These are phyloP conservation scores for Blastobotrys parvus DNA, from an alignment of 805 yeast species.

Conservation along the genomic window DNA sequence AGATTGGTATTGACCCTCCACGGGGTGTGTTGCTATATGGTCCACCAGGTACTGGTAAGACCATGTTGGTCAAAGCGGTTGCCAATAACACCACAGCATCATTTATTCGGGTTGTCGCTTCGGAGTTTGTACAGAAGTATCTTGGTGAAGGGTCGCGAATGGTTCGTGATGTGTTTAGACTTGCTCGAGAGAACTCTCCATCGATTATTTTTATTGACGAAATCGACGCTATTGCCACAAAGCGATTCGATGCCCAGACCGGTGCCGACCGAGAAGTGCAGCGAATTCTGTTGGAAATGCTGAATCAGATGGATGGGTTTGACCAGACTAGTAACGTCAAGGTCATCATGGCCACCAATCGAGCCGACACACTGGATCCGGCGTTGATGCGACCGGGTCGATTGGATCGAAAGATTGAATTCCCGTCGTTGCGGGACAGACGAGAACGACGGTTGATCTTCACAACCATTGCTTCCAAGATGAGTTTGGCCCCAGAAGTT, in stretches of 20 bases:
- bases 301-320: conserved; percentile 98
- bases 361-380: conserved; percentile 99
- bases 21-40: conserved; percentile 96
- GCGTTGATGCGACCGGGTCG: conserved; percentile 98
- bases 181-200: conserved; percentile 96
- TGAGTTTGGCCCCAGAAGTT: conserved; percentile 97
- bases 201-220: conserved; percentile 96
- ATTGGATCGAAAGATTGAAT: conserved; percentile 95
- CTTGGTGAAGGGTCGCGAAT: conserved; percentile 99
- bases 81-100: conserved; percentile 95
- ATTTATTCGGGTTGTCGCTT: conserved; percentile 93
- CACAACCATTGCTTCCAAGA: conserved; percentile 90
- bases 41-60: conserved; percentile 99
- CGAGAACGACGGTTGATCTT: conserved; percentile 96
- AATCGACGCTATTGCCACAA: conserved; percentile 98
- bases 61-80: conserved; percentile 98
- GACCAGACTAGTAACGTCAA: conserved; percentile 93
- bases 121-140: conserved; percentile 96
- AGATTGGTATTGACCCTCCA: conserved; percentile 98
- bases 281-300: conserved; percentile 92
- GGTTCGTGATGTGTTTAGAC: conserved; percentile 96
- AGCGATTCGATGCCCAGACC: conserved; percentile 98
- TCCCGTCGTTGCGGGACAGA: conserved; percentile 92
- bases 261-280: conserved; percentile 99
- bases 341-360: conserved; percentile 98